phyloP scores from a whole-genome alignment of 2,329 filamentous ascomycete species.

The Fusarium sarcochroum region DNA sequence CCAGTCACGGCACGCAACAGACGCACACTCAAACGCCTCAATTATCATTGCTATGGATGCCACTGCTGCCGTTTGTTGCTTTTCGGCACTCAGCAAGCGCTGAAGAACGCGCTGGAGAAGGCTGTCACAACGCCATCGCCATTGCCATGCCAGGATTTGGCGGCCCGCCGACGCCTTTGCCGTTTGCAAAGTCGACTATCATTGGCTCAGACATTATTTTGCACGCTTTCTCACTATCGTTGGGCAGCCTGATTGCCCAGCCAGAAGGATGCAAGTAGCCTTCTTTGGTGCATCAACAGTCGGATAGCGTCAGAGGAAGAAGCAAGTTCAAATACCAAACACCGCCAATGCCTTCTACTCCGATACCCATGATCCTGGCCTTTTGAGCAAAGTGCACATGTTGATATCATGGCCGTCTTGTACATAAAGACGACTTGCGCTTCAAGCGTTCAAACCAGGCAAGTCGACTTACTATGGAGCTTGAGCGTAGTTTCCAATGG shows the following conservation, averaged over 20 bases:
- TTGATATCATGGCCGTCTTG: not conserved
- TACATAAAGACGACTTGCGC: not conserved
- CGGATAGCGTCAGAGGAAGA: not conserved
- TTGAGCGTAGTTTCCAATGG: not conserved
- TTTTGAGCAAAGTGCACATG: not conserved
- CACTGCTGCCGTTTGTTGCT: not conserved
- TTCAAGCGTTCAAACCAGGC: too few species aligned
- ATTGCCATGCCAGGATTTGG: not conserved
- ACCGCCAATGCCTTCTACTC: not conserved
- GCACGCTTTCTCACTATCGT: too few species aligned
- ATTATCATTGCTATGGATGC: not conserved
- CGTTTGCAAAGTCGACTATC: not conserved
- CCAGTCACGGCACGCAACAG: constrained; percentile 1
- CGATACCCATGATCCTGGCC: not conserved
- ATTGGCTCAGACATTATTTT: not conserved
- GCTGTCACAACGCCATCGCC: not conserved
- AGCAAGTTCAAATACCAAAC: not conserved
- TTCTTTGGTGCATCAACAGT: not conserved
- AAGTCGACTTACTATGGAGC: not conserved
- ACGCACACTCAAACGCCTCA: constrained; percentile 6
- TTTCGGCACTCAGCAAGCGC: not conserved
- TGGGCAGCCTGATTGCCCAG: too few species aligned
- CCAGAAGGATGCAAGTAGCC: not conserved
- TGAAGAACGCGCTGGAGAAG: not conserved
- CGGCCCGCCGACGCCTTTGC: not conserved